These are phyloP conservation scores for Nigrospora oryzae DNA, from an alignment of 2,329 filamentous ascomycete genomes.

Conservation along the genomic window DNA sequence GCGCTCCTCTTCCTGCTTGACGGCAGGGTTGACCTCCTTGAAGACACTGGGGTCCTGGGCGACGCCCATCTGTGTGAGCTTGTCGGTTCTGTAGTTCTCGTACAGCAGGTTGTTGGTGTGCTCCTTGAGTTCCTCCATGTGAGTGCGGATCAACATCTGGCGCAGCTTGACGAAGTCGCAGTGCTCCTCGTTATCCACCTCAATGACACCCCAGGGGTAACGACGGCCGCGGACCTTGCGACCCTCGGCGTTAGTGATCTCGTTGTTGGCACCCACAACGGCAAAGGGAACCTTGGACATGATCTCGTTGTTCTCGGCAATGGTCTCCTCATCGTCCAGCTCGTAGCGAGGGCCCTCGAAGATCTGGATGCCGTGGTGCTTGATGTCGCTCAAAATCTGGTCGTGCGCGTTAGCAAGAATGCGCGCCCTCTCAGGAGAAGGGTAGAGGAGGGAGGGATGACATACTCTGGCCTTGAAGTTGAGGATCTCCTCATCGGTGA, in stretches of 20 bases:
- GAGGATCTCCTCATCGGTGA: slow-evolving; percentile 92
- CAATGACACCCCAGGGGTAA: slow-evolving; percentile 97
- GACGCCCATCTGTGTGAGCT: slow-evolving; percentile 97
- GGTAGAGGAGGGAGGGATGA: slow-evolving; percentile 12
- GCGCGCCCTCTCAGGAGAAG: background rate
- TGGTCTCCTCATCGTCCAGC: slow-evolving; percentile 97
- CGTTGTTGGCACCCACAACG: slow-evolving; percentile 91
- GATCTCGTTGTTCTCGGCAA: slow-evolving; percentile 99
- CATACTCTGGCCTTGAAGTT: slow-evolving; percentile 94
- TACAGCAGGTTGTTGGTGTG: slow-evolving; percentile 98
- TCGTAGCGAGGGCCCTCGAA: slow-evolving; percentile 98
- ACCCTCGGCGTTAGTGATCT: slow-evolving; percentile 84
- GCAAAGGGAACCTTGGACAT: slow-evolving; percentile 99
- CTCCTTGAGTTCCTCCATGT: slow-evolving; percentile 99
- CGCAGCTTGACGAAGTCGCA: slow-evolving; percentile 99
- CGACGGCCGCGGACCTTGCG: slow-evolving; percentile 92
- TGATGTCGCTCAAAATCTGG: slow-evolving; percentile 93
- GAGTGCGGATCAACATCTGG: slow-evolving; percentile 98
- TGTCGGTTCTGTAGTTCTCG: slow-evolving; percentile 99
- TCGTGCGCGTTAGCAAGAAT: slow-evolving; percentile 5
- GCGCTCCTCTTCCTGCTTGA: slow-evolving; percentile 99
- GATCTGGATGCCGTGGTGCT: slow-evolving; percentile 96
- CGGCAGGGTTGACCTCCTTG: slow-evolving; percentile 99
- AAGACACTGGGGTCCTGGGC: slow-evolving; percentile 98
- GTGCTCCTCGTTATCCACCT: slow-evolving; percentile 99